Evolutionary conservation across 2,329 filamentous ascomycete genomes (phyloP).

Genomic region (Coniochaeta sp.): DNA sequence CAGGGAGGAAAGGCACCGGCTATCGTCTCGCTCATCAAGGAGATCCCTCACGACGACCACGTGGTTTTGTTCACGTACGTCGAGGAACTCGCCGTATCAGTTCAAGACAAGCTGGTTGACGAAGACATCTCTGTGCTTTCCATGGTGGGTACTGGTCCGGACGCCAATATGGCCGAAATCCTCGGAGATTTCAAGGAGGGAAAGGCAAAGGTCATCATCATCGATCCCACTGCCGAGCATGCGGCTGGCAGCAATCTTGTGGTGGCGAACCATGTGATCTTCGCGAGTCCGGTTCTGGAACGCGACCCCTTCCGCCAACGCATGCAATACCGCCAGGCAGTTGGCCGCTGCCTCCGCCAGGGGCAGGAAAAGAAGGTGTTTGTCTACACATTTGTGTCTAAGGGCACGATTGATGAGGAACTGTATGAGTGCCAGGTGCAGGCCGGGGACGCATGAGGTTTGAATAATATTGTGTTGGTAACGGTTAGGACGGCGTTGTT

Average conservation of each 20-base stretch:
- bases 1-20: slow-evolving; percentile 1
- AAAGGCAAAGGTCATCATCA: slow-evolving; percentile 22
- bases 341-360: slow-evolving; percentile 29
- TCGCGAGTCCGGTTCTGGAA: slow-evolving; percentile 26
- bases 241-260: slow-evolving; percentile 34
- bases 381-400: slow-evolving; percentile 31
- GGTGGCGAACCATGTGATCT: slow-evolving; percentile 34
- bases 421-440: background rate
- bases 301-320: slow-evolving; percentile 23
- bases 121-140: slow-evolving; percentile 10
- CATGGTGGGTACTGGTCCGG: background rate
- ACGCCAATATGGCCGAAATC: slow-evolving; percentile 1
- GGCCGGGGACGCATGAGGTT: too few species aligned
- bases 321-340: slow-evolving; percentile 30
- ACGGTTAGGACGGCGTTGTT: too few species aligned
- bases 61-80: slow-evolving; percentile 32
- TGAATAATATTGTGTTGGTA: too few species aligned
- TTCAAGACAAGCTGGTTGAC: slow-evolving; percentile 13
- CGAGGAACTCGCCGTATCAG: slow-evolving; percentile 17
- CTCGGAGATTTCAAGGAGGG: slow-evolving; percentile 21
- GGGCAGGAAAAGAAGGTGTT: slow-evolving; percentile 30
- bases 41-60: slow-evolving; percentile 15
- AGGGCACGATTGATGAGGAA: slow-evolving; percentile 29
- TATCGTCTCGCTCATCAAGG: slow-evolving; percentile 16
- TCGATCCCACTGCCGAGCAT: slow-evolving; percentile 29